A percentile compares a stretch with the other conserved stretches of the same genome.
phyloP scores from a whole-genome alignment of 2,329 filamentous ascomycete genomes.

The Camillea tinctor region DNA sequence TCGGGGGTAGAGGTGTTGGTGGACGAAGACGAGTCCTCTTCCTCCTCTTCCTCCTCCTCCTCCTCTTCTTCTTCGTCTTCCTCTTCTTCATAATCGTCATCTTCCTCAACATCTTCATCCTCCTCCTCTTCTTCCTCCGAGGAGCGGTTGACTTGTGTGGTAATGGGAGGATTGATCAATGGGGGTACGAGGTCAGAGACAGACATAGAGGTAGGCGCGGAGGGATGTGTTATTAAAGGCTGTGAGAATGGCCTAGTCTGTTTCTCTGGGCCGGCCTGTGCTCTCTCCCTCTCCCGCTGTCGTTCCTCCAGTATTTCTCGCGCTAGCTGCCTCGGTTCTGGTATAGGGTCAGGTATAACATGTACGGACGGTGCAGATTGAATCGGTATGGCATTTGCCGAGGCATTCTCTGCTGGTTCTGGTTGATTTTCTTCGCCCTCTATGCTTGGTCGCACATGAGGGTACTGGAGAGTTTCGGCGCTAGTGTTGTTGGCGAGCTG shows the following conservation, averaged over 20 bases:
- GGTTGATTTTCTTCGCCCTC: constrained; percentile 36
- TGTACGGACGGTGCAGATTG: background rate
- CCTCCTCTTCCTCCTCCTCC: too few relatives aligned
- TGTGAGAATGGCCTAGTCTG: background rate
- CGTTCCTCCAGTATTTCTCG: background rate
- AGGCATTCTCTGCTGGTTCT: constrained; percentile 3
- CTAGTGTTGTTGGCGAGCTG: constrained; percentile 11
- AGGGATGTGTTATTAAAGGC: background rate
- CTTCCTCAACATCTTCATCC: too few relatives aligned
- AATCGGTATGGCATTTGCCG: constrained; percentile 1
- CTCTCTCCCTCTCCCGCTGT: background rate
- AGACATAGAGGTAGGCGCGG: background rate
- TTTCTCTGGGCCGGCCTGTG: background rate
- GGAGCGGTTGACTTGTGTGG: too few relatives aligned
- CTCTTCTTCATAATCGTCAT: too few relatives aligned
- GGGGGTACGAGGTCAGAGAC: background rate
- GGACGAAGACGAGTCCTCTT: background rate
- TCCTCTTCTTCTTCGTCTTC: too few relatives aligned
- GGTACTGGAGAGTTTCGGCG: constrained; percentile 10
- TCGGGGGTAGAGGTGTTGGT: background rate
- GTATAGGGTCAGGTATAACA: background rate
- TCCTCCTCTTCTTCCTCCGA: too few relatives aligned
- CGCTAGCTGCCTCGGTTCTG: background rate
- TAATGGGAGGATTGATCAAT: too few relatives aligned
- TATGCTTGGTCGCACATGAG: constrained; percentile 13